Evolutionary conservation across 352 stramenopile species (phyloP).

Genomic region (Thalassiosira livingstoniorum): DNA sequence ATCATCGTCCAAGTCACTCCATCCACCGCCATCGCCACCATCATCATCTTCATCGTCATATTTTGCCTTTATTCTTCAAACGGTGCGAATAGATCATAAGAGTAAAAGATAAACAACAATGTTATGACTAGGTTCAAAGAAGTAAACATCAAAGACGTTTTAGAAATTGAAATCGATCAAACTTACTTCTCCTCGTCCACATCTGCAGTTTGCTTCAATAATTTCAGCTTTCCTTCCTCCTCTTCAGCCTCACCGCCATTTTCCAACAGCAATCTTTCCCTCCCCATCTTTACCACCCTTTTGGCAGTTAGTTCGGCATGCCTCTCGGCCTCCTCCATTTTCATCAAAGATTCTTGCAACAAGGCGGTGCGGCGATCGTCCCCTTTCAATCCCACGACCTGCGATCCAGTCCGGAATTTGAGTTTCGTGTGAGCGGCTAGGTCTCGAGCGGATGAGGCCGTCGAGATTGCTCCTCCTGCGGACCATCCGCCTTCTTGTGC

Average conservation of each 20-base stretch:
- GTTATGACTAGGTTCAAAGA: neutral
- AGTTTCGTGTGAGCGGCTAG: slow-evolving; percentile 81
- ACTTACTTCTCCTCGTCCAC: slow-evolving; percentile 72
- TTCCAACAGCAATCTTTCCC: slow-evolving; percentile 62
- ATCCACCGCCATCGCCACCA: slow-evolving; percentile 53
- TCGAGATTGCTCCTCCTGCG: slow-evolving; percentile 70
- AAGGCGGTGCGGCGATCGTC: slow-evolving; percentile 51
- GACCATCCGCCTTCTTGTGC: slow-evolving; percentile 81
- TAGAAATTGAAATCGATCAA: neutral
- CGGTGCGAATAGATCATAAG: neutral
- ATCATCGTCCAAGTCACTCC: slow-evolving; percentile 72
- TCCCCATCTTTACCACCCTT: slow-evolving; percentile 56
- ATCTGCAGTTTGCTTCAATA: slow-evolving; percentile 83
- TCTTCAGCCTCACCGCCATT: slow-evolving; percentile 60
- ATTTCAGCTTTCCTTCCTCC: slow-evolving; percentile 70
- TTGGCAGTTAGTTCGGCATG: slow-evolving; percentile 48
- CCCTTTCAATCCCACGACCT: slow-evolving; percentile 56
- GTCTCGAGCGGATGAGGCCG: slow-evolving; percentile 58
- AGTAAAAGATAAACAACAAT: neutral
- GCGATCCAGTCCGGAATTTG: slow-evolving; percentile 73
- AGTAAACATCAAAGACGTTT: neutral
- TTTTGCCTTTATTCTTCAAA: slow-evolving; percentile 59
- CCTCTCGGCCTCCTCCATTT: slow-evolving; percentile 78
- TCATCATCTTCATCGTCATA: slow-evolving; percentile 80
- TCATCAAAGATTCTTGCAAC: slow-evolving; percentile 71